phyloP scores from a whole-genome alignment of 495 filamentous ascomycete genomes.

The Astrocystis sublimbata region DNA sequence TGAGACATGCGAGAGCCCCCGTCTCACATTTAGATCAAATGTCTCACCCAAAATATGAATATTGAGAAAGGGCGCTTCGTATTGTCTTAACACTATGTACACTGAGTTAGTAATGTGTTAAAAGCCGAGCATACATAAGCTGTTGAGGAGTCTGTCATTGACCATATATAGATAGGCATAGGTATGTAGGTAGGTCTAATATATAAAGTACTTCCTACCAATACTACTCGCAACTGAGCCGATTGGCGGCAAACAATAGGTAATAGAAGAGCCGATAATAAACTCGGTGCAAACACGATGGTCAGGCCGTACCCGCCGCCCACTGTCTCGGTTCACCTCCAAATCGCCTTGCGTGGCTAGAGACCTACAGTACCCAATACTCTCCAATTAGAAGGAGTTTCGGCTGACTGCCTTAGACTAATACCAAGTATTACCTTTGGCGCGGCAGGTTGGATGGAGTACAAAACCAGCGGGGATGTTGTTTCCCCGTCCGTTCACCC shows the following conservation, averaged over 20 bases:
- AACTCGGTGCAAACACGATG: neutral
- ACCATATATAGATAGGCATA: too few species aligned
- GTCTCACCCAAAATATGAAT: neutral
- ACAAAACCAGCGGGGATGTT: too few species aligned
- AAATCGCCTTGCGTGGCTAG: constrained; percentile 4
- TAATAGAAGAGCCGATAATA: constrained; percentile 1
- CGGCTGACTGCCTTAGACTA: neutral
- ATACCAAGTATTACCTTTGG: neutral
- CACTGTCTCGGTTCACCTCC: neutral
- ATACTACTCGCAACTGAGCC: neutral
- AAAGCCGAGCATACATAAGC: too few species aligned
- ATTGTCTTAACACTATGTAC: neutral
- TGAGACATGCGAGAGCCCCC: neutral
- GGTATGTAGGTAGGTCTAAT: too few species aligned
- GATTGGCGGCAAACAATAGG: neutral
- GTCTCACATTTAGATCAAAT: neutral
- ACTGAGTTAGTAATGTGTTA: neutral
- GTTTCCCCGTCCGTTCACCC: too few species aligned
- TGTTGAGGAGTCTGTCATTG: too few species aligned
- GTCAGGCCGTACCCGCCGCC: neutral
- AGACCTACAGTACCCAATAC: too few species aligned
- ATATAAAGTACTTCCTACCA: neutral
- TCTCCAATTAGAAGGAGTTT: neutral
- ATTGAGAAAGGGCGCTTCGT: neutral
- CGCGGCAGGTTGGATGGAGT: constrained; percentile 2